Percentiles rank a stretch among this genome's conserved stretches.
phyloP scores from a whole-genome alignment of 768 basidiomycete genomes.

The Amanita subjunquillea region DNA sequence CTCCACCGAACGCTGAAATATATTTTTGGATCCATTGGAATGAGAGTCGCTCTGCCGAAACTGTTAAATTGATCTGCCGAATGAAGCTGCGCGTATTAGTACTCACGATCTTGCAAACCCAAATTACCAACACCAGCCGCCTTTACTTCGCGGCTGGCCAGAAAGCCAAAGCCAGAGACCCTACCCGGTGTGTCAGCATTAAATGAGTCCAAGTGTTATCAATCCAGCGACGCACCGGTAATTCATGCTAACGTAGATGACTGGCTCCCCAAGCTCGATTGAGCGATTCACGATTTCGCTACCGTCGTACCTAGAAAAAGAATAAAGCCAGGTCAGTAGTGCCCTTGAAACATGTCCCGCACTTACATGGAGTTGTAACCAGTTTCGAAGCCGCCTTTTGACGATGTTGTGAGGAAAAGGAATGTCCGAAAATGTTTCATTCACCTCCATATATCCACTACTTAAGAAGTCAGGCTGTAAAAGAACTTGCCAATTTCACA shows the following conservation, averaged over 20 bases:
- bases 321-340: neutral
- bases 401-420: neutral
- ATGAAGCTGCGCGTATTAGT: neutral
- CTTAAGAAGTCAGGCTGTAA: neutral
- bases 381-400: conserved; percentile 19
- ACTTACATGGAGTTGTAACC: conserved; percentile 25
- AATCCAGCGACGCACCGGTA: conserved; percentile 17
- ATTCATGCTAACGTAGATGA: conserved; percentile 38
- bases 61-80: neutral
- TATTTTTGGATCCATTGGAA: conserved; percentile 61
- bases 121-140: conserved; percentile 47
- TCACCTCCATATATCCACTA: conserved; percentile 27
- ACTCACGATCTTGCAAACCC: conserved; percentile 57
- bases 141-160: conserved; percentile 40
- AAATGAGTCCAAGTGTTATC: conserved; percentile 16
- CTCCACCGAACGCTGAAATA: conserved; percentile 55
- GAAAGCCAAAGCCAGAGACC: conserved; percentile 44
- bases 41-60: conserved; percentile 37
- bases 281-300: conserved; percentile 27
- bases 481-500: neutral
- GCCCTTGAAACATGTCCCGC: conserved; percentile 14
- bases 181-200: conserved; percentile 21
- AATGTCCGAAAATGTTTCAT: neutral
- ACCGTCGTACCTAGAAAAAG: conserved; percentile 24
- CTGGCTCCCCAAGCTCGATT: conserved; percentile 24